Conservation (phyloP, 2,329 filamentous ascomycete genomes). For the Penicillium glabrum region DNA sequence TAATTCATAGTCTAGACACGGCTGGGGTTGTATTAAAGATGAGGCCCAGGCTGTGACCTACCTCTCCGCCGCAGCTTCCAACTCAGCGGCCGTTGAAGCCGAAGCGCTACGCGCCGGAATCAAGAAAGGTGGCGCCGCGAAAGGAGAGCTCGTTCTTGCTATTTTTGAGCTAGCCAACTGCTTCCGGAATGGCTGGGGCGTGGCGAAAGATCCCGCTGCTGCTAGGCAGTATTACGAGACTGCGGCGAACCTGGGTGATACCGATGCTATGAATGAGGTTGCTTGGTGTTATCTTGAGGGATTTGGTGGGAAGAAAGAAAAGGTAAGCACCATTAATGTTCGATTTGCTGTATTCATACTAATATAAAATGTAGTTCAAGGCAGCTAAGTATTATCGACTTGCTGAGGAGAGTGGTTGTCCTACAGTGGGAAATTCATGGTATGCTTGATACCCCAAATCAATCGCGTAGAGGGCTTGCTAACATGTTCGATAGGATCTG, state of each 20-base stretch:
- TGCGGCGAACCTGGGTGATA: slow-evolving; percentile 92
- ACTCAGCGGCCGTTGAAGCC: slow-evolving; percentile 83
- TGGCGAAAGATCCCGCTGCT: slow-evolving; percentile 79
- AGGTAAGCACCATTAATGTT: slow-evolving; percentile 61
- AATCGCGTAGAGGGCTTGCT: not conserved
- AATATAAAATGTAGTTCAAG: slow-evolving; percentile 35
- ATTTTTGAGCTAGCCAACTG: slow-evolving; percentile 80
- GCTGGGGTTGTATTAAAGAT: slow-evolving; percentile 82
- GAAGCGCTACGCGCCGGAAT: slow-evolving; percentile 81
- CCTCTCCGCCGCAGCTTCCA: slow-evolving; percentile 83
- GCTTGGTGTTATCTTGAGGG: slow-evolving; percentile 96
- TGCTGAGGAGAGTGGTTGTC: slow-evolving; percentile 84
- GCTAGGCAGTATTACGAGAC: slow-evolving; percentile 95
- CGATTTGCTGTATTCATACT: slow-evolving; percentile 1
- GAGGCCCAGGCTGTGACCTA: slow-evolving; percentile 74
- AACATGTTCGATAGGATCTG: slow-evolving; percentile 71
- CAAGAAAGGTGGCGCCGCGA: slow-evolving; percentile 90
- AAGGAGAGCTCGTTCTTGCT: slow-evolving; percentile 92
- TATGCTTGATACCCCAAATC: slow-evolving; percentile 45
- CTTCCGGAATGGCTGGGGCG: slow-evolving; percentile 94
- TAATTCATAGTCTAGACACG: slow-evolving; percentile 80
- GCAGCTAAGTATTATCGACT: slow-evolving; percentile 89
- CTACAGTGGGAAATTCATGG: slow-evolving; percentile 93
- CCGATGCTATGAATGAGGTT: slow-evolving; percentile 95
- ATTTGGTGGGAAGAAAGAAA: slow-evolving; percentile 97